Evolutionary conservation across 345 rosid genomes (phyloP).

Genomic region (Syzygium oleosum): DNA sequence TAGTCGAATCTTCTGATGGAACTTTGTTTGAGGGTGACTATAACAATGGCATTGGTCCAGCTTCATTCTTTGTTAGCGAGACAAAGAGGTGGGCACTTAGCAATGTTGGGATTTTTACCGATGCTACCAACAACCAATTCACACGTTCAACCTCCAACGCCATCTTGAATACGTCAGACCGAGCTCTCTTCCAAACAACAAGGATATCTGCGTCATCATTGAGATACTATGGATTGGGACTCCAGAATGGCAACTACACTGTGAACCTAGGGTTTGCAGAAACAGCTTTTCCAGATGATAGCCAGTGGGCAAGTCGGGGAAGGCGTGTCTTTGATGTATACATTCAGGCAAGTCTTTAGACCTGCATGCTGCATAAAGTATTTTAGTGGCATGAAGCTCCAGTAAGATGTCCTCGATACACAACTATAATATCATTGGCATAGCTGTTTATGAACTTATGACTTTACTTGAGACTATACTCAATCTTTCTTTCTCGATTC

Average conservation of each 20-base stretch:
- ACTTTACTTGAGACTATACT: background rate
- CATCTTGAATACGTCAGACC: conserved; percentile 12
- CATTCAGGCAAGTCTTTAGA: conserved; percentile 24
- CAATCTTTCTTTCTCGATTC: background rate
- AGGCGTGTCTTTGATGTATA: conserved; percentile 36
- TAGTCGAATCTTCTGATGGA: conserved; percentile 22
- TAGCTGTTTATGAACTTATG: background rate
- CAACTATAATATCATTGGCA: background rate
- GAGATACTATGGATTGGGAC: conserved; percentile 79
- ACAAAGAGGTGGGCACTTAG: conserved; percentile 37
- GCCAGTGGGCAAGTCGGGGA: conserved; percentile 35
- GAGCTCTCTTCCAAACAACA: conserved; percentile 36
- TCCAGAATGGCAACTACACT: conserved; percentile 69
- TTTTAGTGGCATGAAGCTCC: background rate
- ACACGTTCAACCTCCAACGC: conserved; percentile 8
- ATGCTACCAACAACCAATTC: conserved; percentile 15
- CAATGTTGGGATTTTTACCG: conserved; percentile 28
- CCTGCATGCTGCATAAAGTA: background rate
- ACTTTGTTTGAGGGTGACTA: conserved; percentile 41
- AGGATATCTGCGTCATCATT: conserved; percentile 66
- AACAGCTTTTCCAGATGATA: conserved; percentile 1
- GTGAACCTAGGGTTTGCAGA: conserved; percentile 46
- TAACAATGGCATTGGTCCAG: conserved; percentile 34
- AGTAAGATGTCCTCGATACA: background rate
- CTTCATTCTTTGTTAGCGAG: conserved; percentile 37